phyloP scores from a whole-genome alignment of 805 yeast genomes.

The Wickerhamia fluorescens region DNA sequence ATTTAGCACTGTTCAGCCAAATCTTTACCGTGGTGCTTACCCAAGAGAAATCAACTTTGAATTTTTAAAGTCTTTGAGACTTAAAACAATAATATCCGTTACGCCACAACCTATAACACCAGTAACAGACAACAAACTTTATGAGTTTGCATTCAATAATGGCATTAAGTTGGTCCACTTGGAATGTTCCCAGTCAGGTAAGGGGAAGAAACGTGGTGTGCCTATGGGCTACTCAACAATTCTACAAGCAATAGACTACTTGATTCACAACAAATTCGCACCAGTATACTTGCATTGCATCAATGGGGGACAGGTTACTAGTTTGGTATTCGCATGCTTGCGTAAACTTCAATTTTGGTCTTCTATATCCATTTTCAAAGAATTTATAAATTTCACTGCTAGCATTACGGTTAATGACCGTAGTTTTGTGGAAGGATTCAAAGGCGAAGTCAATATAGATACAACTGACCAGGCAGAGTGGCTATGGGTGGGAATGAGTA shows the following conservation, averaged over 20 bases:
- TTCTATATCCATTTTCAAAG: constrained; percentile 77
- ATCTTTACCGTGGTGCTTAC: constrained; percentile 76
- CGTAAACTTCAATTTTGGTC: constrained; percentile 85
- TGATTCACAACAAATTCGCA: constrained; percentile 50
- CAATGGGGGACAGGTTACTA: constrained; percentile 84
- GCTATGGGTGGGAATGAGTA: constrained; percentile 62
- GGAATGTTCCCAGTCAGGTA: constrained; percentile 59
- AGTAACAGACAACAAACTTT: constrained; percentile 44
- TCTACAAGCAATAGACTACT: constrained; percentile 48
- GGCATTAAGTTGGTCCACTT: constrained; percentile 64
- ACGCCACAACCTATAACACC: constrained; percentile 67
- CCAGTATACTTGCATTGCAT: constrained; percentile 83
- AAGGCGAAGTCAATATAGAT: constrained; percentile 52
- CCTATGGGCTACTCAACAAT: constrained; percentile 68
- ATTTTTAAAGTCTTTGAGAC: constrained; percentile 56
- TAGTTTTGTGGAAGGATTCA: constrained; percentile 73
- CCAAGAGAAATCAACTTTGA: constrained; percentile 71
- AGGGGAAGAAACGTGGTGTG: constrained; percentile 76
- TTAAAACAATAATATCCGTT: constrained; percentile 69
- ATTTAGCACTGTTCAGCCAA: constrained; percentile 63
- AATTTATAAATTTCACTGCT: constrained; percentile 70
- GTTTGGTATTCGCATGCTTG: constrained; percentile 78
- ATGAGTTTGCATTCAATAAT: constrained; percentile 44
- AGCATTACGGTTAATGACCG: constrained; percentile 79
- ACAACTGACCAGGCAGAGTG: constrained; percentile 44